A percentile compares a stretch with the other conserved stretches of the same genome.
phyloP scores from a whole-genome alignment of 164 flowering plant species.

The Chimonanthus salicifolius region DNA sequence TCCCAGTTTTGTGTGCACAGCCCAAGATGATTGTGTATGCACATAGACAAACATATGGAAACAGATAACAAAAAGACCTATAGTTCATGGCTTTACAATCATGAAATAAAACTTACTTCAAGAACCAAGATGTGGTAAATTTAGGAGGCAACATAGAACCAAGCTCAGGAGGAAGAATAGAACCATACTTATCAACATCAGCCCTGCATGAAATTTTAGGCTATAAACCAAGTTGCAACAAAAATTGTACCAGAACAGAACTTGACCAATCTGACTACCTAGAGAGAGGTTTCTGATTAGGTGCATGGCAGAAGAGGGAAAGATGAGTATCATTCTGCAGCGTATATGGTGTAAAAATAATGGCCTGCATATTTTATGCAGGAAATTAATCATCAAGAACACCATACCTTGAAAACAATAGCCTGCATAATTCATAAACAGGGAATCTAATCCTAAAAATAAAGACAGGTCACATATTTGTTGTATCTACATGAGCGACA shows the following conservation, averaged over 20 bases:
- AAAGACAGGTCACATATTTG: background rate
- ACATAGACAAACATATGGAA: background rate
- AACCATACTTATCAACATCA: slow-evolving; percentile 37
- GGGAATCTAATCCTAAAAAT: background rate
- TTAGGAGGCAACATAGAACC: slow-evolving; percentile 66
- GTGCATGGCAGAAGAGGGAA: slow-evolving; percentile 40
- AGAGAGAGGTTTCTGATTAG: slow-evolving; percentile 47
- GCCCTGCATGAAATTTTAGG: slow-evolving; percentile 39
- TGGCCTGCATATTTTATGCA: slow-evolving; percentile 45
- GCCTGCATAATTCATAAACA: too few relatives aligned
- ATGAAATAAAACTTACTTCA: slow-evolving; percentile 48
- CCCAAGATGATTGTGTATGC: background rate
- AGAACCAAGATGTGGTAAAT: slow-evolving; percentile 66
- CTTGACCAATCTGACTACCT: slow-evolving; percentile 36
- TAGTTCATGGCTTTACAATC: background rate
- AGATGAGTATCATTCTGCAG: slow-evolving; percentile 65
- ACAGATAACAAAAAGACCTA: background rate
- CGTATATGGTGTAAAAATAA: slow-evolving; percentile 58
- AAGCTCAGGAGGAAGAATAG: slow-evolving; percentile 44
- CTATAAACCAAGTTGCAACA: slow-evolving; percentile 10
- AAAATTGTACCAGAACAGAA: slow-evolving; percentile 1
- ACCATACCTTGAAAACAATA: background rate
- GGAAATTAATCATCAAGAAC: background rate
- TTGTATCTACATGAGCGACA: too few relatives aligned
- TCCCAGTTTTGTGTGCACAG: background rate